Evolutionary conservation across 1,284 basidiomycete genomes (phyloP).

Genomic region (Boletus semigastroideus): DNA sequence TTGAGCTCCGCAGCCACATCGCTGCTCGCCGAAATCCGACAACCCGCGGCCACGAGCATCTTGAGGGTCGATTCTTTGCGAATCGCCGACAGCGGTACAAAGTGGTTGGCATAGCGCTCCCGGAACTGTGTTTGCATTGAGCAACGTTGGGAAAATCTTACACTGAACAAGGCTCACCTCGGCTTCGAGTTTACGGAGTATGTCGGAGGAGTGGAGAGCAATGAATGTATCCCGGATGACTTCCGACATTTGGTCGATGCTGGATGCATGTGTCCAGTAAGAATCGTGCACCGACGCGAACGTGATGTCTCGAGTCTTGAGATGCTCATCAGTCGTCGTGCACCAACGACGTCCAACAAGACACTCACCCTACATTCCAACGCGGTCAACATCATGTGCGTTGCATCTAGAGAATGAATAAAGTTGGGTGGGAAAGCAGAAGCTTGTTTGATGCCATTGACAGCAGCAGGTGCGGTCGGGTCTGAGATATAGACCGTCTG

Average conservation of each 20-base stretch:
- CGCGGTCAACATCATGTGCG: conserved; percentile 99
- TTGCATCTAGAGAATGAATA: conserved; percentile 96
- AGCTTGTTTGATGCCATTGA: conserved; percentile 87
- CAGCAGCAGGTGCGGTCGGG: conserved; percentile 77
- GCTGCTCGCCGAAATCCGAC: conserved; percentile 40
- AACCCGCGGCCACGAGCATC: conserved; percentile 42
- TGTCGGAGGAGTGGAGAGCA: conserved; percentile 84
- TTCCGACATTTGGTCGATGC: conserved; percentile 87
- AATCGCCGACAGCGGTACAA: conserved; percentile 65
- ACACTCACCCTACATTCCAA: conserved; percentile 76
- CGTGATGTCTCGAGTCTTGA: conserved; percentile 65
- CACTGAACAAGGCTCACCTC: conserved; percentile 51
- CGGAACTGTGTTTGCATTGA: conserved; percentile 55
- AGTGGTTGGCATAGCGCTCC: conserved; percentile 75
- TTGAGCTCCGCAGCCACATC: conserved; percentile 42
- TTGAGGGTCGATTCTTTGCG: conserved; percentile 37
- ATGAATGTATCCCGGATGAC: conserved; percentile 95
- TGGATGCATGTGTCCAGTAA: conserved; percentile 96
- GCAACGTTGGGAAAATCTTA: not conserved
- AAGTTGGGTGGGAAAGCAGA: conserved; percentile 99
- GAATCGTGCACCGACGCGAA: conserved; percentile 99
- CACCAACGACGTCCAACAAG: not conserved
- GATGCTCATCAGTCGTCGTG: conserved; percentile 5
- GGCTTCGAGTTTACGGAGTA: conserved; percentile 60
- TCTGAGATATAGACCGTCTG: conserved; percentile 95